phyloP scores from a whole-genome alignment of 441 rosid species.

The Biscutella laevigata region DNA sequence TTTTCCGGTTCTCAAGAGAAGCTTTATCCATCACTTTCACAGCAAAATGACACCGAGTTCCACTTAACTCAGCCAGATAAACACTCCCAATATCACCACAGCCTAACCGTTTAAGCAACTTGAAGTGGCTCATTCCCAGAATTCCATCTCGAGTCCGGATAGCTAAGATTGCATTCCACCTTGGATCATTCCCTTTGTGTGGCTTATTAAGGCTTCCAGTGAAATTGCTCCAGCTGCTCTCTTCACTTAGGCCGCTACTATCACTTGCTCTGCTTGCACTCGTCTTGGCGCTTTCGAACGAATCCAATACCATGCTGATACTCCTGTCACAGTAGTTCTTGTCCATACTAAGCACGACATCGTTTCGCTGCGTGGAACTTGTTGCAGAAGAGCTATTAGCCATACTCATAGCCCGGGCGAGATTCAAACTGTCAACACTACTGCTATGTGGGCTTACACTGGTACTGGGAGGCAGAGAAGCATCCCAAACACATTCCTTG shows the following conservation, averaged over 20 bases:
- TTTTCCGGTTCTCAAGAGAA: slow-evolving; percentile 87
- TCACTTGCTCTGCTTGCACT: slow-evolving; percentile 84
- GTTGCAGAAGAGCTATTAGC: slow-evolving; percentile 66
- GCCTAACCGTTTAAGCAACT: slow-evolving; percentile 81
- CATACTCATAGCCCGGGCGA: slow-evolving; percentile 72
- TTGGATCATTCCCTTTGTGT: slow-evolving; percentile 91
- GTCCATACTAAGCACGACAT: slow-evolving; percentile 64
- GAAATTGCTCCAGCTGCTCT: slow-evolving; percentile 89
- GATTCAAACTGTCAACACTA: slow-evolving; percentile 67
- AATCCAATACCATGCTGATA: slow-evolving; percentile 53
- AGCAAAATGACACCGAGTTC: slow-evolving; percentile 82
- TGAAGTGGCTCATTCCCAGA: slow-evolving; percentile 89
- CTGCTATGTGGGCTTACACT: slow-evolving; percentile 83
- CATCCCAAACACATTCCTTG: slow-evolving; percentile 92
- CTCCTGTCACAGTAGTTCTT: slow-evolving; percentile 64
- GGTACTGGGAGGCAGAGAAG: slow-evolving; percentile 88
- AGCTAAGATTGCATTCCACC: slow-evolving; percentile 93
- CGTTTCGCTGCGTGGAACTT: slow-evolving; percentile 52
- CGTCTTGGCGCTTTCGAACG: slow-evolving; percentile 82
- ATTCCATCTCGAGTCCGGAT: slow-evolving; percentile 72
- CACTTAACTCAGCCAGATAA: slow-evolving; percentile 79
- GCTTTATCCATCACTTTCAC: slow-evolving; percentile 99
- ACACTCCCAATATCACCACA: slow-evolving; percentile 98
- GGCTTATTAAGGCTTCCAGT: slow-evolving; percentile 85
- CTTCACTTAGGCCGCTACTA: slow-evolving; percentile 92